phyloP scores from a whole-genome alignment of 495 filamentous ascomycete genomes.

The Aspergillus sparsus region DNA sequence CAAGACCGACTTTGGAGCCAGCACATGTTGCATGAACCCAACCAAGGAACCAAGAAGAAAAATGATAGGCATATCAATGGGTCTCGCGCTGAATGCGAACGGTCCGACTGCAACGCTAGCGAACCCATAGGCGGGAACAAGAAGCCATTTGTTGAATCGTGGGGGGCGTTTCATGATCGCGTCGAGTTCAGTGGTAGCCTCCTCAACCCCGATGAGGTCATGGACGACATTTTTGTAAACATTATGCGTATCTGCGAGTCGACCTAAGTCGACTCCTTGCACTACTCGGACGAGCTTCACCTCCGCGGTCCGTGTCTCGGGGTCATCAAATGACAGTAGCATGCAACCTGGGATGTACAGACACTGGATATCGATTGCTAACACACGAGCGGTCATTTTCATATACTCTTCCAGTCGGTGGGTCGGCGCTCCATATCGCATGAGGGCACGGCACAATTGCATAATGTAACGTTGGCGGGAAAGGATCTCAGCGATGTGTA shows the following conservation, averaged over 20 bases:
- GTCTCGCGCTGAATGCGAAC: slow-evolving; percentile 82
- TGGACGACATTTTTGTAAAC: slow-evolving; percentile 94
- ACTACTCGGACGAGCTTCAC: slow-evolving; percentile 80
- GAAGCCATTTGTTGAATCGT: slow-evolving; percentile 70
- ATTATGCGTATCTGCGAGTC: slow-evolving; percentile 80
- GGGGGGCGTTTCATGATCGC: slow-evolving; percentile 63
- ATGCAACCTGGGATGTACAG: slow-evolving; percentile 91
- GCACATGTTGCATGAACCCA: slow-evolving; percentile 77
- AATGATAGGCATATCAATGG: slow-evolving; percentile 84
- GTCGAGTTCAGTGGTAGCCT: slow-evolving; percentile 72
- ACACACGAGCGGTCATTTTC: slow-evolving; percentile 83
- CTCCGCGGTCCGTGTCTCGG: slow-evolving; percentile 84
- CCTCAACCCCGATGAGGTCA: slow-evolving; percentile 80
- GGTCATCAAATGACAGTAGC: slow-evolving; percentile 94
- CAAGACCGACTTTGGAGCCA: slow-evolving; percentile 77
- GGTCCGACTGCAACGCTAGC: slow-evolving; percentile 78
- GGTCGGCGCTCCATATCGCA: slow-evolving; percentile 79
- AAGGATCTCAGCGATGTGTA: slow-evolving; percentile 86
- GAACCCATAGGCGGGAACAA: slow-evolving; percentile 77
- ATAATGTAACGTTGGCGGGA: slow-evolving; percentile 83
- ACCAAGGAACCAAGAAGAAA: slow-evolving; percentile 83
- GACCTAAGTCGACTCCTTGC: slow-evolving; percentile 83
- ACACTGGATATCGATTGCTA: slow-evolving; percentile 89
- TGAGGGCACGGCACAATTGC: slow-evolving; percentile 83
- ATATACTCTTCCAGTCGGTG: slow-evolving; percentile 86